Base-by-base conservation (phyloP, 139 green algal species). In the Ostreobium quekettii region DNA sequence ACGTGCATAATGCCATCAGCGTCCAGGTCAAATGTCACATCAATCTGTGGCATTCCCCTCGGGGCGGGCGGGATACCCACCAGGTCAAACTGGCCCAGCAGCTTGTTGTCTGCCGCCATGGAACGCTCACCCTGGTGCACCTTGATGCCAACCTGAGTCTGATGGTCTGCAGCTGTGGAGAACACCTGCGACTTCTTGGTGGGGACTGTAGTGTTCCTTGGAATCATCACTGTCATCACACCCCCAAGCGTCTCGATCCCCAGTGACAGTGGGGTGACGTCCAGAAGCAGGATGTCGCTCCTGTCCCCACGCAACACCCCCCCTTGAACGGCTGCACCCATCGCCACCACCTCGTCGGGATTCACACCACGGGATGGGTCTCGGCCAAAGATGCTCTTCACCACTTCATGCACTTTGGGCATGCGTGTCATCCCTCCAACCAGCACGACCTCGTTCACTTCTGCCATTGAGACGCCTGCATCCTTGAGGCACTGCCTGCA, bases 71-170 rank as follows among this genome's bases (percentile, higher is more conserved):
- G 93, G 74, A 99, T 91, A 75, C 93, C 91, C n/a, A 90, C 80
- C 47, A 99, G 85, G 71, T 98, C 93, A 67, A 99, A 99, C 79
- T 97, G 80, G n/a, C 95, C 95, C 70, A 99, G 85, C 76, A 90
- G 75, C 83, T 99, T 98, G 87, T 98, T 99, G 84, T 99, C 95
- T 0, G 84, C 86, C 2, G 94, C 94, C 93, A 99, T 98, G 84
- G 98, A 93, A 56, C 95, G 86, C 87, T 99, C 95, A 7, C 90
- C 95, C 82, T 99, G 95, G 71, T 97, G 86, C 57, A 99, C 95
- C 87, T 99, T 99, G 88, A 99, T 99, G 73, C 90, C 93, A 8
- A 99, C 95, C 75, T 93, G 87, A 3, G 88, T 96, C 85, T 98
- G 93, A 81, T 90, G 93, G 83, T 98, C 91, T 7, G 92, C 90